phyloP scores from a whole-genome alignment of 345 rosid genomes.

The Linum tenue region DNA sequence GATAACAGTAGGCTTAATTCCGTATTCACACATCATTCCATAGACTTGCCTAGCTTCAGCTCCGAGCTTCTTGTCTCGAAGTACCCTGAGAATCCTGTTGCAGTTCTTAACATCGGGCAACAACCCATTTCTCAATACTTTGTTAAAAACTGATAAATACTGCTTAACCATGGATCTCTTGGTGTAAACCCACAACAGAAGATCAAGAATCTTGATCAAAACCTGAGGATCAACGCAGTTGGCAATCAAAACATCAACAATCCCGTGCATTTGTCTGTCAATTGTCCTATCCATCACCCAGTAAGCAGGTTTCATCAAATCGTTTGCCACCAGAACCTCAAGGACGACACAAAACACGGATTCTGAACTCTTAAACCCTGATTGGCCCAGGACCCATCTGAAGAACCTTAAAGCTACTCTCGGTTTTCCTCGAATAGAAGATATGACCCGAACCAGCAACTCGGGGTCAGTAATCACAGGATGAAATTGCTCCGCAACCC shows the following conservation, averaged over 20 bases:
- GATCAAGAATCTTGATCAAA: conserved; percentile 39
- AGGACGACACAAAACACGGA: conserved; percentile 35
- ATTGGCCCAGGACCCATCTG: conserved; percentile 48
- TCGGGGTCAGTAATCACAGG: conserved; percentile 37
- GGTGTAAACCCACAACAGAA: conserved; percentile 44
- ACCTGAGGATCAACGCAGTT: conserved; percentile 15
- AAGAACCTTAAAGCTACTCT: conserved; percentile 45
- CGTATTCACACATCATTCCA: conserved; percentile 39
- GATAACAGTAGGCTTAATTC: conserved; percentile 40
- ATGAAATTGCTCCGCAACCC: conserved; percentile 38
- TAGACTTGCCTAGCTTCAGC: conserved; percentile 31
- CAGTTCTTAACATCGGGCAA: conserved; percentile 56
- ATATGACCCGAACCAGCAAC: conserved; percentile 41
- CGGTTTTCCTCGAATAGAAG: conserved; percentile 38
- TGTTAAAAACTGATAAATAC: conserved; percentile 41
- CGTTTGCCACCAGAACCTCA: conserved; percentile 45
- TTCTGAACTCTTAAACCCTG: conserved; percentile 33
- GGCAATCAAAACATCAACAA: conserved; percentile 45
- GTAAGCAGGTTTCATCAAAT: conserved; percentile 38
- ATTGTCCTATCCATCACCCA: conserved; percentile 45
- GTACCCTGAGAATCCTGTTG: conserved; percentile 53
- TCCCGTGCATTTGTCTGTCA: conserved; percentile 33
- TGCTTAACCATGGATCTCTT: conserved; percentile 43
- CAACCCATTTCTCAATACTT: conserved; percentile 44
- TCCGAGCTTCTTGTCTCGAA: conserved; percentile 34